Evolutionary conservation across 208 protist species (phyloP).

Genomic region (Plasmodiophora brassicae): DNA sequence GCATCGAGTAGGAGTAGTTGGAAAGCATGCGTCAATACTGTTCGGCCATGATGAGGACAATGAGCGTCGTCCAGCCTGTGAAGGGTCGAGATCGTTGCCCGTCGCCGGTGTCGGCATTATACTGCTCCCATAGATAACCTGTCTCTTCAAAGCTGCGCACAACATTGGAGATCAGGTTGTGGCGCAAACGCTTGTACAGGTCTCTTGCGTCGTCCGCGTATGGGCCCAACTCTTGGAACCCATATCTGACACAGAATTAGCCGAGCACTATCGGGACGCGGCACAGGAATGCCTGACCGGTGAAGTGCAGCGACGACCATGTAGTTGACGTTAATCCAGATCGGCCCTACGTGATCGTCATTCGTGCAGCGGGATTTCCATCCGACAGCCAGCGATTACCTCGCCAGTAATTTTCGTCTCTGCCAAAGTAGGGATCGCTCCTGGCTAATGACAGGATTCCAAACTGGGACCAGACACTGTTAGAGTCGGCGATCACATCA

Average conservation of each 20-base stretch:
- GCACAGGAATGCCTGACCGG: neutral
- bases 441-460: neutral
- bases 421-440: neutral
- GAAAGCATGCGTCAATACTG: conserved; percentile 45
- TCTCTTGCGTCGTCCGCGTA: neutral
- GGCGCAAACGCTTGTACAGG: neutral
- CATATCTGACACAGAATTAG: neutral
- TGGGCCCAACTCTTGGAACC: neutral
- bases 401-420: conserved; percentile 15
- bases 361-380: neutral
- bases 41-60: conserved; percentile 47
- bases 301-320: neutral
- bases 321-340: conserved; percentile 31
- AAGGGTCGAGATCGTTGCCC: conserved; percentile 45
- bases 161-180: conserved; percentile 46
- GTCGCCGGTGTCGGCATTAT: conserved; percentile 34
- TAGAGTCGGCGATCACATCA: neutral
- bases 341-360: neutral
- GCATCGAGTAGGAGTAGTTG: no score
- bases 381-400: neutral
- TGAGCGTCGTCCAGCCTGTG: conserved; percentile 44
- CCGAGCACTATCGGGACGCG: neutral
- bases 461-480: neutral
- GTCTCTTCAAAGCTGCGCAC: conserved; percentile 34
- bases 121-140: conserved; percentile 52